Conservation (phyloP, 2,329 filamentous ascomycete genomes). For the Metarhizium sp. region DNA sequence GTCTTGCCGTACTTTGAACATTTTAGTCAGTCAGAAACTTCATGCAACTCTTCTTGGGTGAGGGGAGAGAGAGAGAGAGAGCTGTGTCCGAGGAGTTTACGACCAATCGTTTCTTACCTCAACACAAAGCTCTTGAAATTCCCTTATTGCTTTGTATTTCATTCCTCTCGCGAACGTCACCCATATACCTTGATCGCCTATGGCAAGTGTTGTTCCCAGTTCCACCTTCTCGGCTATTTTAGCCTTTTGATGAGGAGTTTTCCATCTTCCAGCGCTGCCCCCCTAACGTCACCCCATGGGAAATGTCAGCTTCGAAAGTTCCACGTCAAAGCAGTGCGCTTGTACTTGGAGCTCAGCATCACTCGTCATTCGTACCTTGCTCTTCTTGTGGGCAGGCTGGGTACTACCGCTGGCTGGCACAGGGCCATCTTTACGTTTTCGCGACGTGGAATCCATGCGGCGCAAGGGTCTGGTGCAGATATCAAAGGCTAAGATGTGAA, state of each 20-base stretch:
- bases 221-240: conserved; percentile 34
- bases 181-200: conserved; percentile 68
- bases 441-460: conserved; percentile 7
- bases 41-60: not conserved
- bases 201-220: conserved; percentile 42
- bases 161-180: conserved; percentile 66
- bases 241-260: conserved; percentile 47
- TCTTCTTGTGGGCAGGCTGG: conserved; percentile 26
- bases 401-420: conserved; percentile 11
- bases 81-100: too few relatives aligned
- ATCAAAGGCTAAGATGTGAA: too few relatives aligned
- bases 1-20: conserved; percentile 52
- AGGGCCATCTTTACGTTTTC: conserved; percentile 27
- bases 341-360: not conserved
- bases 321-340: not conserved
- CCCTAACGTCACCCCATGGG: conserved; percentile 22
- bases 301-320: not conserved
- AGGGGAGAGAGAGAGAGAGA: not conserved
- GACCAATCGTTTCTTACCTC: conserved; percentile 36
- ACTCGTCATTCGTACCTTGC: conserved; percentile 24
- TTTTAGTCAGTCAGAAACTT: not conserved
- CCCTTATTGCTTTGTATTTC: conserved; percentile 58
- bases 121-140: conserved; percentile 57
- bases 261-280: conserved; percentile 49
- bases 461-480: not conserved